Evolutionary conservation across 345 rosid genomes (phyloP), one percentile per base, ranked within the genome.

Genomic region (Cardamine occulta): DNA sequence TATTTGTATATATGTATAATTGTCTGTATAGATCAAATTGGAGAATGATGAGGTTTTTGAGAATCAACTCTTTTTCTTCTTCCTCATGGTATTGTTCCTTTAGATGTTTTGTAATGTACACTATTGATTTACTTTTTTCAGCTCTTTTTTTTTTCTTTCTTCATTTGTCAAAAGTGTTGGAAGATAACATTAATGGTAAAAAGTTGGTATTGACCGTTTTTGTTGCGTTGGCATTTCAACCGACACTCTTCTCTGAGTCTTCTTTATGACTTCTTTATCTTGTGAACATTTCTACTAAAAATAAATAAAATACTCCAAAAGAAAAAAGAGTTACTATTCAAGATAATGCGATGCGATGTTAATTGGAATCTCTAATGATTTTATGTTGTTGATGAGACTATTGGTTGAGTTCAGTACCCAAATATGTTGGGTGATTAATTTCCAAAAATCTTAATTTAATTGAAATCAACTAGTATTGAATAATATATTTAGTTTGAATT

Each of bases 21-120:
- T 76, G 21, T 48, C 5, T 78, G 74, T 66, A 66, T 72, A 78
- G 57, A 60, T 78, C 11, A 2, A 0, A 6, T 52, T 60, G 53
- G 58, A 67, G 70, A 73, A 12, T 58, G 78, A 31, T 68, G 69
- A 61, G 44, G 52, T 61, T 78, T 73, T 77, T 77, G 76, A 63
- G 66, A 72, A 49, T 65, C 62, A 58, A 57, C 54, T 57, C 76
- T 63, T 45, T 42, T 63, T 54, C 63, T 69, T 76, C 74, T 28
- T 75, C 63, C 53, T 67, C 9, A 21, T 40, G 47, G 52, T 56
- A 57, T 18, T 35, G 18, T 24, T 55, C 49, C 28, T 65, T 40
- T 26, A 57, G 23, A 48, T 57, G 66, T 58, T 66, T 49, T 17
- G 62, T 63, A 26, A 11, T 64, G 55, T 42, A 54, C 45, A 42